Evolutionary conservation across 768 basidiomycete species (phyloP).

Genomic region (Rhodotorula diobovata): DNA sequence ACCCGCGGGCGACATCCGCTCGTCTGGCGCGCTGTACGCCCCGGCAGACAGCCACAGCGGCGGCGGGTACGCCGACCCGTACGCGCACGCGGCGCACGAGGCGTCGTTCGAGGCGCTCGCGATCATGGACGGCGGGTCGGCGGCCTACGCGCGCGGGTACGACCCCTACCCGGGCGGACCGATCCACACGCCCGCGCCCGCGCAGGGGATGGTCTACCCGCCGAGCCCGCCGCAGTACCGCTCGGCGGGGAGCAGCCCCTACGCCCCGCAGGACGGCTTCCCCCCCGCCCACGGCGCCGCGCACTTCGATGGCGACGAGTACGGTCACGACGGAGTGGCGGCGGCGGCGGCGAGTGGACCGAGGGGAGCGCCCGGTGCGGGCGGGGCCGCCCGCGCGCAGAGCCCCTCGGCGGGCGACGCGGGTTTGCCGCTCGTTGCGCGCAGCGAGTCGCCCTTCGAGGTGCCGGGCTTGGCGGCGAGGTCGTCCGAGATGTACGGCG

Average conservation of each 20-base stretch:
- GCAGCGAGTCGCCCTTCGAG: background rate
- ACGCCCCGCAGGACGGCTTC: background rate
- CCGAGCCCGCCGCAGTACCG: slow-evolving; percentile 6
- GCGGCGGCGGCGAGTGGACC: background rate
- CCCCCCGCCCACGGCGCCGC: background rate
- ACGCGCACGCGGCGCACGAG: background rate
- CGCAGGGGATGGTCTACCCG: slow-evolving; percentile 9
- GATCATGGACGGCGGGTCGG: slow-evolving; percentile 21
- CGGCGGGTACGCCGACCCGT: background rate
- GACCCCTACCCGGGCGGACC: slow-evolving; percentile 37
- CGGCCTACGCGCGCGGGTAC: slow-evolving; percentile 9
- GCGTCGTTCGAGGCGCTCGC: slow-evolving; percentile 28
- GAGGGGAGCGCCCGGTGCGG: slow-evolving; percentile 5
- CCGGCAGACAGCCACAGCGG: background rate
- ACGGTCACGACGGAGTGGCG: background rate
- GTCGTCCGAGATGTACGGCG: background rate
- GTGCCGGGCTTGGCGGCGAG: background rate
- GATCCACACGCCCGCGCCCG: slow-evolving; percentile 13
- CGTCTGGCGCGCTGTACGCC: background rate
- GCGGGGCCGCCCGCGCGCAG: background rate
- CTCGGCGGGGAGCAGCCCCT: background rate
- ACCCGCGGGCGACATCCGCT: slow-evolving; percentile 18
- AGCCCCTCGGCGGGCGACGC: background rate
- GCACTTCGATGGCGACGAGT: background rate
- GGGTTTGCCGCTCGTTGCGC: too few species aligned